A percentile compares a stretch with the other conserved stretches of the same genome.
Conservation (phyloP, 148 eudicot genomes). For the Camellia lanceoleosa region DNA sequence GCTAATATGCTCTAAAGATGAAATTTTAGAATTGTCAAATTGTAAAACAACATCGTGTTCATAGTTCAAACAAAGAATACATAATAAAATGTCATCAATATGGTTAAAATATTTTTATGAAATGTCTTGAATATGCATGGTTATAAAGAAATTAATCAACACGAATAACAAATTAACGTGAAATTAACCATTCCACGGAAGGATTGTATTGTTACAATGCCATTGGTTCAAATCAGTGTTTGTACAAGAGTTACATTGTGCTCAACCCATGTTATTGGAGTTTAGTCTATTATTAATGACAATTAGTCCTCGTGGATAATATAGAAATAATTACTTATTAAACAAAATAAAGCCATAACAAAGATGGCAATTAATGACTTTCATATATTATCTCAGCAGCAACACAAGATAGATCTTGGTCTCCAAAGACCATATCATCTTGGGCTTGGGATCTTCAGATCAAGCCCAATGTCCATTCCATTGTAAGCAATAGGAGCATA, state of each 20-base stretch:
- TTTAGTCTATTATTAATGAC: background rate
- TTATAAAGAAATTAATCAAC: too few species aligned
- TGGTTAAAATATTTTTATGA: too few species aligned
- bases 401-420: background rate
- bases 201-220: too few species aligned
- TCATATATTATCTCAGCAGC: background rate
- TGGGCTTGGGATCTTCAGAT: constrained; percentile 28
- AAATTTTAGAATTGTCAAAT: too few species aligned
- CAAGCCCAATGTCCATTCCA: constrained; percentile 71
- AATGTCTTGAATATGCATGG: too few species aligned
- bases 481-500: constrained; percentile 84
- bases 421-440: constrained; percentile 13
- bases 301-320: background rate
- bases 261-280: background rate
- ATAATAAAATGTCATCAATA: too few species aligned
- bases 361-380: background rate
- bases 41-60: too few species aligned
- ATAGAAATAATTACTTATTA: background rate
- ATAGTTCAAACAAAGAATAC: too few species aligned
- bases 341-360: background rate
- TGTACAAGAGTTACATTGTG: background rate
- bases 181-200: too few species aligned
- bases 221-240: background rate
- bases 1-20: too few species aligned
- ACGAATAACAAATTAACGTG: too few species aligned